A percentile compares a stretch with the other conserved stretches of the same genome.
phyloP scores from a whole-genome alignment of 2,329 filamentous ascomycete species.

The Fusarium nelsonii region DNA sequence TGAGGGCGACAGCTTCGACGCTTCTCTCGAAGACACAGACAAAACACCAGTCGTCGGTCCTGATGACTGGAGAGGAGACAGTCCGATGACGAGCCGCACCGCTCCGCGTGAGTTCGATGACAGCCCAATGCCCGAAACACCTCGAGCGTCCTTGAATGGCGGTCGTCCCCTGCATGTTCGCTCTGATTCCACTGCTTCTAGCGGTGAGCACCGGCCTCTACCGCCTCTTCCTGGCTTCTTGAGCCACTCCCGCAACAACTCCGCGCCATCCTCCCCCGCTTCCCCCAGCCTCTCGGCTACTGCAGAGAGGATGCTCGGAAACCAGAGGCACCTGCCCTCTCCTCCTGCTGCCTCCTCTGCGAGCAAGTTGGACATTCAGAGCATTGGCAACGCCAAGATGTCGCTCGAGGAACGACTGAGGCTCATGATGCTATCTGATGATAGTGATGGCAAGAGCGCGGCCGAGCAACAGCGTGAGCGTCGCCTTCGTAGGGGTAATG shows the following conservation, averaged over 20 bases:
- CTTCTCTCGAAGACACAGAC: conserved; percentile 92
- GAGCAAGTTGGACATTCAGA: conserved; percentile 82
- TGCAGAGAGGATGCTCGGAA: conserved; percentile 76
- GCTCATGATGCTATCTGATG: conserved; percentile 87
- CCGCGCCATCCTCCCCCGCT: conserved; percentile 64
- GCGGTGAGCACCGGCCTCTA: conserved; percentile 84
- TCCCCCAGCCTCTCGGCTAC: conserved; percentile 76
- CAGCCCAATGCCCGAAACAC: conserved; percentile 74
- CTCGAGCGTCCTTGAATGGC: conserved; percentile 46
- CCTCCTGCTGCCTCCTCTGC: conserved; percentile 74
- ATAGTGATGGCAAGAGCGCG: conserved; percentile 67
- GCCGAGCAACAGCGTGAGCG: conserved; percentile 76
- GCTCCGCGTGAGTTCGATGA: conserved; percentile 67
- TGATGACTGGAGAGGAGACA: conserved; percentile 90
- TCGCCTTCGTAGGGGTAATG: conserved; percentile 72
- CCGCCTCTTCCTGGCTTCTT: conserved; percentile 82
- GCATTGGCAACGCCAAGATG: conserved; percentile 80
- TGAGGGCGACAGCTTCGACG: conserved; percentile 91
- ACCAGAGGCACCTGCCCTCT: conserved; percentile 77
- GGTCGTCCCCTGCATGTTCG: conserved; percentile 70
- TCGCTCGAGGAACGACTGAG: conserved; percentile 86
- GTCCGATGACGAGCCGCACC: conserved; percentile 57
- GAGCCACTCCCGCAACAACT: conserved; percentile 54
- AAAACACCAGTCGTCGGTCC: conserved; percentile 98
- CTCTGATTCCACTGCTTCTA: conserved; percentile 80